Evolutionary conservation across 2,329 filamentous ascomycete species (phyloP), one percentile per base, ranked within the genome.

Genomic region (Fusarium anthophilum): DNA sequence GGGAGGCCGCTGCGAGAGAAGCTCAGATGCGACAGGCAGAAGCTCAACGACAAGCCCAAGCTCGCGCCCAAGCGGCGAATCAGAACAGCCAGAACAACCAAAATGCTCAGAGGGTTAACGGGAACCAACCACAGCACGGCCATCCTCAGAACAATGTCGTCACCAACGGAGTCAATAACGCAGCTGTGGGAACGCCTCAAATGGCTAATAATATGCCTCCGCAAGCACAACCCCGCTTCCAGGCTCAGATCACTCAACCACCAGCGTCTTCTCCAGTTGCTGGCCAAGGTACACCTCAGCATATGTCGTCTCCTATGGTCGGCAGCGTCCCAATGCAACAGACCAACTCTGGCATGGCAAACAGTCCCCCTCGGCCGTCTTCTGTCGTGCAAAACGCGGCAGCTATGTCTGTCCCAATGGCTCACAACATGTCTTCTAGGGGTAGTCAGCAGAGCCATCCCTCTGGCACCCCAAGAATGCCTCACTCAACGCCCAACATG

Each of bases 221-320:
- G 20, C 78, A 84, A 15, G 81, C 82, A 11, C 86, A 87, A 67
- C 81, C 84, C 38, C 84, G 87, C 15, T 89, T 90, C 71, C 83
- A 84, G 26, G 83, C 85, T 55, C 88, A 91, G 73, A 87, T 90
- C 13, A 88, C 90, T 4, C 91, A 93, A 77, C 84, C 89, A 22
- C 87, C 89, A 8, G 91, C 90, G 4, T 91, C 91, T 14, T 94
- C 93, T n/a, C 93, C 93, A 0, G 84, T 91, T 65, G 82, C 88
- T 28, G 86, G 89, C 20, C 90, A 92, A 75, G 89, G 88, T 28
- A 92, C 90, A 3, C 91, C 91, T 18, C 89, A 91, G 63, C 89
- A 88, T 64, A 88, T 89, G 83, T 92, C 91, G 10, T 92, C 91
- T 4, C 91, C 91, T 14, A 91, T 90, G 86, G 87, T 90, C n/a